Evolutionary conservation across 768 basidiomycete genomes (phyloP), one percentile per base, ranked within the genome.

Genomic region (Tulasnella sp.): DNA sequence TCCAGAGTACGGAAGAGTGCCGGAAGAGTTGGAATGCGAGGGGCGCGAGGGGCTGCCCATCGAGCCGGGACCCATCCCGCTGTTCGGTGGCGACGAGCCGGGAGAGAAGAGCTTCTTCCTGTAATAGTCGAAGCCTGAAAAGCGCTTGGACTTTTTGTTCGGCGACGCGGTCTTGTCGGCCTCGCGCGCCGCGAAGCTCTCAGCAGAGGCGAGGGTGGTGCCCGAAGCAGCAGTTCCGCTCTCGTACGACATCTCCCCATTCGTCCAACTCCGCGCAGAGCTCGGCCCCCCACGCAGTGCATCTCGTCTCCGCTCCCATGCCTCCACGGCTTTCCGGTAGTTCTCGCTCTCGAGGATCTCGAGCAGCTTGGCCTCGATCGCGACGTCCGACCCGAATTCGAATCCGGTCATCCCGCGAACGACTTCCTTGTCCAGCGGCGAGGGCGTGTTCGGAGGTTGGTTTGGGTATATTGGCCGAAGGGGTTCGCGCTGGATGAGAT

Each of bases 91-190:
- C n/a, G 83, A 83, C 24, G 82, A 73, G 44, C 75, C 58, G 0
- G 82, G 78, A 34, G 91, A 89, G 86, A 96, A 96, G 72, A 99
- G 86, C 86, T 97, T 98, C 84, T 93, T 91, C 54, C 94, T 91
- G 84, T 97, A 97, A 84, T 96, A 98, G 84, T 98, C 97, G 84
- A 99, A 94, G 1, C 88, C 97, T 18, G 94, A 96, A 85, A 98
- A 98, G n/a, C 97, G 90, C 84, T 93, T 94, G 84, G 93, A 93
- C 87, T 92, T 91, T 79, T 85, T 89, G 76, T 89, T 87, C 2
- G 89, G 88, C 3, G 89, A 88, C 24, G 86, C 37, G 28, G 46
- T 75, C 78, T 72, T 74, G 74, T 76, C 77, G 11, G 54, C 42
- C 14, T 74, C 72, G 24, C 69, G 78, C 24, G 37, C 34, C 24